Percentiles rank a stretch among this genome's conserved stretches.
Conservation (phyloP, 164 flowering plant species). For the Euptelea pleiosperma region DNA sequence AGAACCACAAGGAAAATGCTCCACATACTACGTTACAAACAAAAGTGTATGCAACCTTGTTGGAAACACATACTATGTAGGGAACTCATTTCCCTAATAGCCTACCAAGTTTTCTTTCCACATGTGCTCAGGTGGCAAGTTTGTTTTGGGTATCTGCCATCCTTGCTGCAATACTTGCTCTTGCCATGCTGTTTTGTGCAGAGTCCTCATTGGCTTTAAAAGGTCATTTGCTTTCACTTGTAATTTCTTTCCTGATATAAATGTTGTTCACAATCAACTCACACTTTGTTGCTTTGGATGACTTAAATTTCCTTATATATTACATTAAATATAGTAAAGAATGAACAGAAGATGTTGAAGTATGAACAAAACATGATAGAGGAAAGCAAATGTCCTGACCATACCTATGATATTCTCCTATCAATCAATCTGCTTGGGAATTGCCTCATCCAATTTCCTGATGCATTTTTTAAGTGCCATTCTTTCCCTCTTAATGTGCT, state of each 20-base stretch:
- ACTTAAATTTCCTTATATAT: no score
- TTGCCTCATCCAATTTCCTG: neutral
- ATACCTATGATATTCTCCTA: neutral
- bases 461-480: neutral
- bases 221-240: constrained; percentile 41
- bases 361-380: no score
- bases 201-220: constrained; percentile 94
- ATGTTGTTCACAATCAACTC: no score
- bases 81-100: no score
- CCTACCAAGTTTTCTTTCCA: no score
- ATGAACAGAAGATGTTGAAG: no score
- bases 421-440: neutral
- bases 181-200: constrained; percentile 77
- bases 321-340: no score
- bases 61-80: no score
- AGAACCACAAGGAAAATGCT: no score
- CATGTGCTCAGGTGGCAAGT: constrained; percentile 75
- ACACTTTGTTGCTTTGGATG: no score
- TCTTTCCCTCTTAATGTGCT: neutral
- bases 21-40: no score
- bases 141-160: constrained; percentile 85
- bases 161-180: constrained; percentile 76
- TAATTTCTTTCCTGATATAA: neutral
- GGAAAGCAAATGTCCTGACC: neutral
- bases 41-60: no score